Base-by-base conservation (phyloP, 257 asterid genomes). In the Hygrophila difformis region DNA sequence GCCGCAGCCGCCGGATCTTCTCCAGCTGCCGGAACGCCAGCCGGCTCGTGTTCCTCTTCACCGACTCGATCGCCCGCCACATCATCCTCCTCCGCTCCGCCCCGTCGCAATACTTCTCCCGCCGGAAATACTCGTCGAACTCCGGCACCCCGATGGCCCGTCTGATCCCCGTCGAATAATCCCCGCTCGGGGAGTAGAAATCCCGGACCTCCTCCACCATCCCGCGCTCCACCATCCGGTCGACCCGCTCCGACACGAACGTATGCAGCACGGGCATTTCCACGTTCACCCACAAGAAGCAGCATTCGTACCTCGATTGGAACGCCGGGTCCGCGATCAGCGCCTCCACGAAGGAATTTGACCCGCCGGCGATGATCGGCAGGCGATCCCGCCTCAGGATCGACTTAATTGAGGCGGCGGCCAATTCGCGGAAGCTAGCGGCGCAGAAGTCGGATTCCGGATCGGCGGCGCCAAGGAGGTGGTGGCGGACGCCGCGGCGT, bases 321-420 rank as follows among this genome's bases (percentile, higher is more conserved):
- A 72, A 75, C 3, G 44, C 69, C 1, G 29, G 1, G 33, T 68
- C 37, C 3, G 70, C 69, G 33, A 79, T 70, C 1, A 79, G 48
- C 1, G 86, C 78, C 11, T 65, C 58, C 12, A 79, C 56, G 40
- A 59, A 76, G 0, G 91, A 79, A 46, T 79, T 79, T 0, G 91
- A 79, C 9, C 85, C 91, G 0, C 91, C 91, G 4, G 82, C 85
- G 7, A 79, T 70, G 38, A 79, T 73, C 0, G 91, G 86, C 0
- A 79, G 54, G 8, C 42, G 61, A 0, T 71, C 72, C 37, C 61
- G 55, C 18, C 66, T 15, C 1, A 37, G 22, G 7, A 73, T 76
- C 1, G 56, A 50, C 1, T 65, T 80, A 0, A n/a, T n/a, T n/a
- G n/a, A n/a, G n/a, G 47, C 55, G 4, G 73, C 74, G 0, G 9